Evolutionary conservation across 2,329 filamentous ascomycete species (phyloP).

Genomic region (Ceratocystis albifundus): DNA sequence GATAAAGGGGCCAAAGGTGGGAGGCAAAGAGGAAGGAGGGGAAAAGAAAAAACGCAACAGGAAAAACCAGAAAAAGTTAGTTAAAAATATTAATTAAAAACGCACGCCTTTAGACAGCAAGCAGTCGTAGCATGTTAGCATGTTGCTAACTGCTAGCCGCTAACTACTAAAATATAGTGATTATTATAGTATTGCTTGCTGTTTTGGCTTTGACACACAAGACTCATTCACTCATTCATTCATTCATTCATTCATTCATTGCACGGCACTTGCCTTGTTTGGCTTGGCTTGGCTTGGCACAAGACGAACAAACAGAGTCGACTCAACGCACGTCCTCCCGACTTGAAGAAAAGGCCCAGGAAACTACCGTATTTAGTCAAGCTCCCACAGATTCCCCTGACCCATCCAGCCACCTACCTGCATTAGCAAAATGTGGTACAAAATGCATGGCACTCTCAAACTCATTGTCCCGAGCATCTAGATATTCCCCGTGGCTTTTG

Average conservation of each 20-base stretch:
- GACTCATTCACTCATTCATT: too few relatives aligned
- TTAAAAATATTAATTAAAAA: background rate
- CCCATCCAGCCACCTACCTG: background rate
- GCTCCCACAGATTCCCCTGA: background rate
- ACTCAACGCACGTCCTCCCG: slow-evolving; percentile 3
- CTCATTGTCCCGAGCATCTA: too few relatives aligned
- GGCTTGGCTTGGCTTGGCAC: background rate
- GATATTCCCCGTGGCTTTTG: too few relatives aligned
- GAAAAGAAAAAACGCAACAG: background rate
- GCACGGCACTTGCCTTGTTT: background rate
- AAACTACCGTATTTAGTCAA: slow-evolving; percentile 7
- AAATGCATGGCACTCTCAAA: background rate
- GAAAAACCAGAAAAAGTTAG: background rate
- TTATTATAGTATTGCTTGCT: too few relatives aligned
- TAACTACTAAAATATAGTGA: too few relatives aligned
- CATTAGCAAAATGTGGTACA: background rate
- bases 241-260: too few relatives aligned
- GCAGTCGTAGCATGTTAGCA: too few relatives aligned
- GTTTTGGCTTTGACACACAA: background rate
- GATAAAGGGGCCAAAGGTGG: too few relatives aligned
- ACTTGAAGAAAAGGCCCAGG: background rate
- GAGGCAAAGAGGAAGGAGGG: too few relatives aligned
- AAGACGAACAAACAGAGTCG: too few relatives aligned
- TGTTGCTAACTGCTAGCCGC: too few relatives aligned
- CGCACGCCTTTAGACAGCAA: too few relatives aligned